Base-by-base conservation (phyloP, 179 eudicot genomes). In the Carnegiea gigantea region DNA sequence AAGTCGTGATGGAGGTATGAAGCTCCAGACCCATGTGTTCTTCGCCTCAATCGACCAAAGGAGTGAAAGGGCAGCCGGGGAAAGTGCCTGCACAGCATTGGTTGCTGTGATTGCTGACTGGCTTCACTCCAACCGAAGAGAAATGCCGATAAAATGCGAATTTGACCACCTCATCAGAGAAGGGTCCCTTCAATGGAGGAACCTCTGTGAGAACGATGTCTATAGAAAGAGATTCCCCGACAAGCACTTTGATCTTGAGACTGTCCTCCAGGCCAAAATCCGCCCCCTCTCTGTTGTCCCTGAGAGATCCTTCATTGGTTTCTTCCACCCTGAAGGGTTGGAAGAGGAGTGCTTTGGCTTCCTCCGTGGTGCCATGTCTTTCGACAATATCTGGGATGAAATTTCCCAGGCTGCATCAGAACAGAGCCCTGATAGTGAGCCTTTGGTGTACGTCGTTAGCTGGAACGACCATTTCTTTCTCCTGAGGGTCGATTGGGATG, bases 381-480 rank as follows among this genome's bases (percentile, higher is more conserved):
- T 93, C 51, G 98, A 93, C 77, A 87, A 82, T 76, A 94, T 94
- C 48, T 94, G 98, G 98, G 93, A 88, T n/a, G 98, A 93, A 85
- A 95, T 95, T n/a, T 86, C 86, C 78, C 84, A 49, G 21, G 78
- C 78, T 18, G 84, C 86, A 40, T 82, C 79, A 2, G 91, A 91
- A 17, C 73, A 80, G 59, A 40, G 44, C 26, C 43, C 73, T 33
- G 77, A 62, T 53, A 85, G 81, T 48, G 90, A 88, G 38, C 87
- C 93, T 38, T 43, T 84, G 85, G 89, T 93, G 20, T 95, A 89
- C 70, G 87, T 90, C 70, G 91, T 95, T 40, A 93, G 98, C 83
- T 93, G 98, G 98, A 92, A 93, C 64, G 98, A 93, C 83, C 98
- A 93, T 81, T 93, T 93, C 76, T 93, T 93, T 73, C 82, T 94